phyloP scores from a whole-genome alignment of 2,329 filamentous ascomycete genomes.

The Ilyonectria mors-panacis region DNA sequence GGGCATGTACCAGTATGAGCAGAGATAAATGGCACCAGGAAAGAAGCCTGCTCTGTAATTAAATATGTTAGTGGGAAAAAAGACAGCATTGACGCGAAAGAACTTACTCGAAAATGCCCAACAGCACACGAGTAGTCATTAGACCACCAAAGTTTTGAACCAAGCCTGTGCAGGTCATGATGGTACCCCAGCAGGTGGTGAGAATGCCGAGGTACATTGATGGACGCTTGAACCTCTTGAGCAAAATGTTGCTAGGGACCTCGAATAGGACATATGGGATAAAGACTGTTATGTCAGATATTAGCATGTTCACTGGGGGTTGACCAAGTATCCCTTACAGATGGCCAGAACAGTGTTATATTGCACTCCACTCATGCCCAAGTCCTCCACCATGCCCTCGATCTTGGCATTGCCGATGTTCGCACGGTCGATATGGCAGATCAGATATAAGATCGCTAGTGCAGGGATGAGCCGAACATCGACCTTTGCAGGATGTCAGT shows the following conservation, averaged over 20 bases:
- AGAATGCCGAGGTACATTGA: constrained; percentile 43
- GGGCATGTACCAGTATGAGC: constrained; percentile 84
- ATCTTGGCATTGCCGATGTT: constrained; percentile 70
- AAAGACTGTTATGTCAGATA: constrained; percentile 28
- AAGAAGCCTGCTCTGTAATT: constrained; percentile 72
- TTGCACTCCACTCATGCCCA: constrained; percentile 67
- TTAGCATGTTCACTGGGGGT: not conserved
- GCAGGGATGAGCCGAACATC: constrained; percentile 55
- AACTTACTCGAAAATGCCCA: constrained; percentile 74
- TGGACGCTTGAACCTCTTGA: constrained; percentile 45
- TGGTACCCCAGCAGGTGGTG: constrained; percentile 70
- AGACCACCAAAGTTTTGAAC: constrained; percentile 71
- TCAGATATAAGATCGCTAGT: constrained; percentile 71
- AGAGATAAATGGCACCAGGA: constrained; percentile 80
- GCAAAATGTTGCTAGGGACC: constrained; percentile 47
- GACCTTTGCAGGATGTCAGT: constrained; percentile 42
- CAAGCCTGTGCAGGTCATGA: constrained; percentile 76
- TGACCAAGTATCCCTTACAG: constrained; percentile 74
- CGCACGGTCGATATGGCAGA: constrained; percentile 70
- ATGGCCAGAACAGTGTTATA: constrained; percentile 71
- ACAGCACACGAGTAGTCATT: constrained; percentile 74
- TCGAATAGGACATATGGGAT: constrained; percentile 44
- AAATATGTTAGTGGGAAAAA: constrained; percentile 1
- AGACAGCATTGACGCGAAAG: not conserved
- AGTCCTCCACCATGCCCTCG: constrained; percentile 53